phyloP scores from a whole-genome alignment of 2,329 filamentous ascomycete genomes.

The Paracamarosporium sp. region DNA sequence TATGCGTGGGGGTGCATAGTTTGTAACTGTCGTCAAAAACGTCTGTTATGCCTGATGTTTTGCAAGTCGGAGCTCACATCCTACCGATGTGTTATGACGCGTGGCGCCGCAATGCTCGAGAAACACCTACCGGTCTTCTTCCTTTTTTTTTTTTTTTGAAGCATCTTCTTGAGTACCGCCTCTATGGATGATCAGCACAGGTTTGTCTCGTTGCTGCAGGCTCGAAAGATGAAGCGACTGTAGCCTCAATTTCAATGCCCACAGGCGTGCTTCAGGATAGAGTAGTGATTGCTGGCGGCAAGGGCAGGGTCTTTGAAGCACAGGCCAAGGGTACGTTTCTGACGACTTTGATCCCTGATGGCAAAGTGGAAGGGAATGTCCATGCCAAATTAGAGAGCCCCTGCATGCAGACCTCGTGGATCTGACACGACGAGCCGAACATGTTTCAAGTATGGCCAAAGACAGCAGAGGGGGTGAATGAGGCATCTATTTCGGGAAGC shows the following conservation, averaged over 20 bases:
- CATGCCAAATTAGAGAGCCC: not conserved
- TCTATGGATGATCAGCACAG: not conserved
- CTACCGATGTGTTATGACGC: not conserved
- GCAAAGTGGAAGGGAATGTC: no score
- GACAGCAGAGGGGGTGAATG: not conserved
- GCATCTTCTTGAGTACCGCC: not conserved
- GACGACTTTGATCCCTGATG: not conserved
- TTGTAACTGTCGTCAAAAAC: not conserved
- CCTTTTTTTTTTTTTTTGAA: no score
- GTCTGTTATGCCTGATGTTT: not conserved
- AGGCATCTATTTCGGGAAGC: not conserved
- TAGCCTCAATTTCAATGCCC: not conserved
- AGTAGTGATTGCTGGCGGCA: no score
- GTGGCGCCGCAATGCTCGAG: no score
- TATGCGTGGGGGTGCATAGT: not conserved
- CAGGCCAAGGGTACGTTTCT: not conserved
- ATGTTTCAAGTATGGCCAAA: not conserved
- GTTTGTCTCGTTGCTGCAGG: not conserved
- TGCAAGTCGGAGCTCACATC: not conserved
- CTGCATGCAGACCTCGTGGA: not conserved
- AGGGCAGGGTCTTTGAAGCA: not conserved
- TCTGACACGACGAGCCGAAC: not conserved
- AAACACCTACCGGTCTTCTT: no score
- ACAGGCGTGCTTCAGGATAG: not conserved
- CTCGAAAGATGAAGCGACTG: not conserved